Conservation (phyloP, 768 basidiomycete species). For the Agaricus sinodeliciosus region DNA sequence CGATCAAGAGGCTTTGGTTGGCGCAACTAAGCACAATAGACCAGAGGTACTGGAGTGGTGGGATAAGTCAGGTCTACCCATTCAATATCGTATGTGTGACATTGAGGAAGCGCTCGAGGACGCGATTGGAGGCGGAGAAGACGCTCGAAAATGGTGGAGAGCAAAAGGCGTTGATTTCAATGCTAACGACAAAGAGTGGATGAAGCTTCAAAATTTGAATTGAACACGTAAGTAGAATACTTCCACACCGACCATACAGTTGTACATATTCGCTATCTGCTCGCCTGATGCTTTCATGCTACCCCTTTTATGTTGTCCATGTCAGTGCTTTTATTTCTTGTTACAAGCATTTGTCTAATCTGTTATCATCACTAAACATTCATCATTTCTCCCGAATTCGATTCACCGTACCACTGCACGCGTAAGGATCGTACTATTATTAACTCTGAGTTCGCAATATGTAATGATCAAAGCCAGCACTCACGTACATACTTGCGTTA, state of each 20-base stretch:
- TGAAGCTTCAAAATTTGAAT: constrained; percentile 74
- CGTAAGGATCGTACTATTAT: background rate
- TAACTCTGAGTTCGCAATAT: background rate
- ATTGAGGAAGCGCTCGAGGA: constrained; percentile 90
- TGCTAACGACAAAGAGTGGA: constrained; percentile 83
- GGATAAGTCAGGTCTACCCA: constrained; percentile 69
- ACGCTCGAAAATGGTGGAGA: constrained; percentile 76
- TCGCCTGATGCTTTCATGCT: no score
- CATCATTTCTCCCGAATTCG: background rate
- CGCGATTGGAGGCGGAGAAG: constrained; percentile 73
- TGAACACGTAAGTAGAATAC: constrained; percentile 20
- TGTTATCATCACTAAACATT: background rate
- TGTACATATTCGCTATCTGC: background rate
- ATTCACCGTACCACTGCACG: background rate
- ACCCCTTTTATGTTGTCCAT: no score
- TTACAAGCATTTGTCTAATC: no score
- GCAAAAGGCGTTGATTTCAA: constrained; percentile 77
- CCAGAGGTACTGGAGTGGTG: constrained; percentile 87
- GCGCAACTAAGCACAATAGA: constrained; percentile 77
- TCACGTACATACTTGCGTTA: no score
- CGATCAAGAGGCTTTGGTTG: constrained; percentile 72
- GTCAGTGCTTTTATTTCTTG: no score
- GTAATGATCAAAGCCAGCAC: no score
- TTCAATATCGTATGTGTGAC: constrained; percentile 87
- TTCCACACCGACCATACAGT: background rate